phyloP scores from a whole-genome alignment of 192 early-diverging fungal genomes.

The Linnemannia hyalina region DNA sequence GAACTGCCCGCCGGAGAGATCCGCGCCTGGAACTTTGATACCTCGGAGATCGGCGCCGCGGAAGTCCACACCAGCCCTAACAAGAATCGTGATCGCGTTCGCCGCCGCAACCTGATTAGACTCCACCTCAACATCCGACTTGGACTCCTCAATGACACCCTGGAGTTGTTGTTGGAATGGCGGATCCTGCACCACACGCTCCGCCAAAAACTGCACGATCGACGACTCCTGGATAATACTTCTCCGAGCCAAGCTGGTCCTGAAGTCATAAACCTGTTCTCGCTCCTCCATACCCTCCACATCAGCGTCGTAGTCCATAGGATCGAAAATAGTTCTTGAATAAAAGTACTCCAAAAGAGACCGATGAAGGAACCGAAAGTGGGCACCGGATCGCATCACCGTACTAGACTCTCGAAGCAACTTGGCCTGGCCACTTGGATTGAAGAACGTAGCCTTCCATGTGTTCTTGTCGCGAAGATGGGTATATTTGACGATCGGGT shows the following conservation, averaged over 20 bases:
- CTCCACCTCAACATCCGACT: neutral
- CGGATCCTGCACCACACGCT: neutral
- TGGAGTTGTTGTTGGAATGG: neutral
- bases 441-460: neutral
- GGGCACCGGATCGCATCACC: neutral
- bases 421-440: neutral
- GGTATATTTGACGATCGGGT: neutral
- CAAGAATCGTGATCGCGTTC: constrained; percentile 17
- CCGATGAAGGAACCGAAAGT: constrained; percentile 1
- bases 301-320: neutral
- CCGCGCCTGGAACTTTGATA: neutral
- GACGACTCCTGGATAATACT: neutral
- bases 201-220: constrained; percentile 2
- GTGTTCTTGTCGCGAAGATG: neutral
- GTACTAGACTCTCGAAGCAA: constrained; percentile 5
- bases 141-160: neutral
- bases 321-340: neutral
- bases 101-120: neutral
- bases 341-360: constrained; percentile 16
- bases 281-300: neutral
- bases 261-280: neutral
- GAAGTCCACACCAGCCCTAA: neutral
- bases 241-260: neutral
- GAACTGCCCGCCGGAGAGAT: neutral
- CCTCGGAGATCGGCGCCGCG: constrained; percentile 5